phyloP scores from a whole-genome alignment of 768 basidiomycete genomes.

The Scleroderma bovista region DNA sequence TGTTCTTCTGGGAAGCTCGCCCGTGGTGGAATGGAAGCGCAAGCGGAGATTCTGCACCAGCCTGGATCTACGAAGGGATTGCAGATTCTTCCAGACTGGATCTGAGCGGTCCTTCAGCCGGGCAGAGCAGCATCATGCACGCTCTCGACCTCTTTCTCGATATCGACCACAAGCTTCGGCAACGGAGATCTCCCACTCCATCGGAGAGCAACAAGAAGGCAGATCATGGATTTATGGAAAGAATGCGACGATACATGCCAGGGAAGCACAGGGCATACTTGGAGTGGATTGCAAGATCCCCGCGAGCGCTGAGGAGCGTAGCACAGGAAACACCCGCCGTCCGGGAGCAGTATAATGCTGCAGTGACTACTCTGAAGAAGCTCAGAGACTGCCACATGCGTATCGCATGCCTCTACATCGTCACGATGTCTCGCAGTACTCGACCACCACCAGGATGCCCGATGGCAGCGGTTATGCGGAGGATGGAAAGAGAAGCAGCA shows the following conservation, averaged over 20 bases:
- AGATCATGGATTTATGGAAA: conserved; percentile 80
- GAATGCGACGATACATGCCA: conserved; percentile 96
- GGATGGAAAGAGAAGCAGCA: conserved; percentile 37
- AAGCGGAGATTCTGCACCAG: conserved; percentile 42
- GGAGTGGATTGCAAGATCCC: conserved; percentile 51
- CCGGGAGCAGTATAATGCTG: conserved; percentile 72
- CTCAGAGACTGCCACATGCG: conserved; percentile 88
- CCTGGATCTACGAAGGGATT: conserved; percentile 80
- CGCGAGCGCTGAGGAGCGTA: conserved; percentile 58
- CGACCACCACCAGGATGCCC: conserved; percentile 43
- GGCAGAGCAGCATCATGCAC: conserved; percentile 90
- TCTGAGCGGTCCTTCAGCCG: conserved; percentile 86
- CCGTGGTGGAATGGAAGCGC: conserved; percentile 91
- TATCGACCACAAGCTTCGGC: conserved; percentile 79
- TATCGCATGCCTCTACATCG: conserved; percentile 82
- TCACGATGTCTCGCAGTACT: conserved; percentile 68
- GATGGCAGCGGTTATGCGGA: conserved; percentile 49
- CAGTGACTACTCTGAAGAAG: conserved; percentile 71
- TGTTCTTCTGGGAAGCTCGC: conserved; percentile 85
- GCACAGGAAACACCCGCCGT: conserved; percentile 53
- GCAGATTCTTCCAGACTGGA: conserved; percentile 52
- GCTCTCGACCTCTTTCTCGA: conserved; percentile 82
- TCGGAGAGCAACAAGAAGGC: conserved; percentile 60
- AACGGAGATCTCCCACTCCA: conserved; percentile 62
- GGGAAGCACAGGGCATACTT: conserved; percentile 86